Evolutionary conservation across 352 stramenopile genomes (phyloP).

Genomic region (Blastocystis sp.): DNA sequence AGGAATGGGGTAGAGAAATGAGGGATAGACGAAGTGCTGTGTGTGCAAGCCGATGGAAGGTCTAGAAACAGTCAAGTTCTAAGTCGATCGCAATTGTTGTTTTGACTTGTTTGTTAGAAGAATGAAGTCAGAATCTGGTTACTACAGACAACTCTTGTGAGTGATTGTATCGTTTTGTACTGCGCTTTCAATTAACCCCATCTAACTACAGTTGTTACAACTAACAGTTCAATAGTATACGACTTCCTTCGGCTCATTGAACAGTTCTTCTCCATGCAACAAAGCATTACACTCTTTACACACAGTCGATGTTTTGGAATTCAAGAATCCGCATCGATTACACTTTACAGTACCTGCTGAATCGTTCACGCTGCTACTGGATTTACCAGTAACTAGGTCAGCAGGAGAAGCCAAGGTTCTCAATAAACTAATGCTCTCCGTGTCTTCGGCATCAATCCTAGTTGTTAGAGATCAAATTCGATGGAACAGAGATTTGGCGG

Average conservation of each 20-base stretch:
- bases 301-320: slow-evolving; percentile 9
- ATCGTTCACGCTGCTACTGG: not conserved
- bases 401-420: not conserved
- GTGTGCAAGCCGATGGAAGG: slow-evolving; percentile 28
- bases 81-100: slow-evolving; percentile 12
- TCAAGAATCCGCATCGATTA: slow-evolving; percentile 9
- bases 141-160: not conserved
- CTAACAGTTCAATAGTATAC: not conserved
- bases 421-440: not conserved
- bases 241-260: not conserved
- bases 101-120: not conserved
- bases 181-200: no score
- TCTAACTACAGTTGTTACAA: not conserved
- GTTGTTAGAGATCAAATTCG: not conserved
- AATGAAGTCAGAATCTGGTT: not conserved
- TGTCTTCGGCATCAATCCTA: not conserved
- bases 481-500: not conserved
- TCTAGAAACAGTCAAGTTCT: not conserved
- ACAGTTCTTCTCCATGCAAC: not conserved
- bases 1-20: not conserved
- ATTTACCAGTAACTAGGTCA: not conserved
- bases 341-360: not conserved
- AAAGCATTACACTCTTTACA: slow-evolving; percentile 48
- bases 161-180: not conserved
- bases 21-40: slow-evolving; percentile 31